Evolutionary conservation across 148 eudicot species (phyloP).

Genomic region (Mesembryanthemum crystallinum): DNA sequence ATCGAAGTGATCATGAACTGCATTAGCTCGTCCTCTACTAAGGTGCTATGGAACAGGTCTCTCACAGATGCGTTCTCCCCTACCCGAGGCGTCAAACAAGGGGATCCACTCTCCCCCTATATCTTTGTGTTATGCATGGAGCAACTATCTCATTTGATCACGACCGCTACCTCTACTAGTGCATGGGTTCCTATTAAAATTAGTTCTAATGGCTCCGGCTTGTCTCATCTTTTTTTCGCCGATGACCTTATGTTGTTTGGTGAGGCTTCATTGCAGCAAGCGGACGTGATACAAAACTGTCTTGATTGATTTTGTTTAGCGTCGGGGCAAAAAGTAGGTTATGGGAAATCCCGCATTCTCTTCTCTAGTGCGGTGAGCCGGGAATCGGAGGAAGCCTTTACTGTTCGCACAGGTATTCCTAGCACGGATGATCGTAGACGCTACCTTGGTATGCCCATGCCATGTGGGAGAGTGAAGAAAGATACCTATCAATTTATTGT

Average conservation of each 20-base stretch:
- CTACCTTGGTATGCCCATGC: neutral
- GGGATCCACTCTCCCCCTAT: conserved; percentile 13
- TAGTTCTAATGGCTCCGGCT: too few species aligned
- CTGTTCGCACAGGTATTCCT: neutral
- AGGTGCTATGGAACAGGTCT: neutral
- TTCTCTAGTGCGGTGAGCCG: neutral
- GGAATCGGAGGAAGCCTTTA: too few species aligned
- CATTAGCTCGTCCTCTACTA: neutral
- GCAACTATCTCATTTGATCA: neutral
- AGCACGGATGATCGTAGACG: neutral
- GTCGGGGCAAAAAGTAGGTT: neutral
- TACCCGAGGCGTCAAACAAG: neutral
- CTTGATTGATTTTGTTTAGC: neutral
- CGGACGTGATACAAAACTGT: neutral
- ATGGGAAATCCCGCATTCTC: neutral
- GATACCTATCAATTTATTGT: neutral
- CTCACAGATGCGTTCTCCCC: neutral
- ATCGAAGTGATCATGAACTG: neutral
- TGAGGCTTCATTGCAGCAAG: neutral
- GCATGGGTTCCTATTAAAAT: neutral
- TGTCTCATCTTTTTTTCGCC: neutral
- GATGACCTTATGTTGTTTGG: neutral
- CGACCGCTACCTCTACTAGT: too few species aligned
- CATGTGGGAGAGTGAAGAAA: neutral
- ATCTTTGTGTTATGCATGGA: conserved; percentile 6